phyloP scores from a whole-genome alignment of 345 rosid species.

The Raphanus sativus region DNA sequence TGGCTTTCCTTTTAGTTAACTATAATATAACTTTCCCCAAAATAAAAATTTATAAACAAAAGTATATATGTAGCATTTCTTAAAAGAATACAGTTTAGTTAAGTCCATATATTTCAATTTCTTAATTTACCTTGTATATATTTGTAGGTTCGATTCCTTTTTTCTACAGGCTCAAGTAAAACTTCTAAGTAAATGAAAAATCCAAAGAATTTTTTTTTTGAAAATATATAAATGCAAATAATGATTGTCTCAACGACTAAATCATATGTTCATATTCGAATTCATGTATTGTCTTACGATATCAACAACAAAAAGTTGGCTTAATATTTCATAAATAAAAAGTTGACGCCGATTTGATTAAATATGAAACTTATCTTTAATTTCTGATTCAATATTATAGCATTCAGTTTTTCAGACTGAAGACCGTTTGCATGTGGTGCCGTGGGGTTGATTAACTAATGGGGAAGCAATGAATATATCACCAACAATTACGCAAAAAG shows the following conservation, averaged over 20 bases:
- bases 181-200: not conserved
- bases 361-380: too few relatives aligned
- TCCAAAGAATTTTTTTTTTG: not conserved
- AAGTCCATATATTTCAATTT: too few relatives aligned
- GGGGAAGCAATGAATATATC: conserved; percentile 36
- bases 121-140: too few relatives aligned
- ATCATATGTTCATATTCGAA: not conserved
- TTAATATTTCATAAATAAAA: too few relatives aligned
- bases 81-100: not conserved
- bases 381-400: not conserved
- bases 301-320: not conserved
- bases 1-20: not conserved
- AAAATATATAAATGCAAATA: conserved; percentile 5
- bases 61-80: too few relatives aligned
- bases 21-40: not conserved
- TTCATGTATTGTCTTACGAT: not conserved
- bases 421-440: conserved; percentile 36
- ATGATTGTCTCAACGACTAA: conserved; percentile 29
- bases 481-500: conserved; percentile 23
- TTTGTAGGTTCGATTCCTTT: too few relatives aligned
- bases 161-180: not conserved
- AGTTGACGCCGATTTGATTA: too few relatives aligned
- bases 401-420: conserved; percentile 29
- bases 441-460: conserved; percentile 32
- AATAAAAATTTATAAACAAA: too few relatives aligned